Evolutionary conservation across 73 alveolate species (phyloP).

Genomic region (Stentor coeruleus): DNA sequence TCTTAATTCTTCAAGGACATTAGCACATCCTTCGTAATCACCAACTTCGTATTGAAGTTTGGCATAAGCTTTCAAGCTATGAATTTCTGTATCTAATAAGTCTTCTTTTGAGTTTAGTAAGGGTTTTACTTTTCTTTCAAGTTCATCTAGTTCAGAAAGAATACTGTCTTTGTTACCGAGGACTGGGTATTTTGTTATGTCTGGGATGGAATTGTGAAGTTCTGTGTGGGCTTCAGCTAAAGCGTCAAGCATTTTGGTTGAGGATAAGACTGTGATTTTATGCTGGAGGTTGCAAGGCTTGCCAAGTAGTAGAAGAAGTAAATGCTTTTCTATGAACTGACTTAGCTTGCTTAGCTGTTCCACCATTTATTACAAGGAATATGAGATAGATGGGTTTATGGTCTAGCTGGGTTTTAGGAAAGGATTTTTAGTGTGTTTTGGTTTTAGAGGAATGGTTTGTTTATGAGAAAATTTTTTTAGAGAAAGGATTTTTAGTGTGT

Average conservation of each 20-base stretch:
- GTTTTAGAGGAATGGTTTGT: no score
- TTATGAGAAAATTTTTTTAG: no score
- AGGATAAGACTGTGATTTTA: no score
- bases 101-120: not conserved
- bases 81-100: not conserved
- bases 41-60: not conserved
- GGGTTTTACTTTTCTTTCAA: not conserved
- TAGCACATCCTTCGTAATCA: not conserved
- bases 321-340: not conserved
- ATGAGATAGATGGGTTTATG: no score
- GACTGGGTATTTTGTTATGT: not conserved
- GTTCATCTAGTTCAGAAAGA: not conserved
- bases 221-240: not conserved
- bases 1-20: not conserved
- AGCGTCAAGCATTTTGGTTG: not conserved
- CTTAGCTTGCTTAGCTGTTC: not conserved
- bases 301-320: not conserved
- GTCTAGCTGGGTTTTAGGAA: no score
- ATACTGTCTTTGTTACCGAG: not conserved
- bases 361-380: conserved; percentile 3
- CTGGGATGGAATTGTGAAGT: not conserved
- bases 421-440: no score
- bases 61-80: not conserved
- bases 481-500: no score
- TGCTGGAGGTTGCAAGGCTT: not conserved